phyloP scores from a whole-genome alignment of 2,329 filamentous ascomycete genomes.

The Lasiodiplodia gonubiensis region DNA sequence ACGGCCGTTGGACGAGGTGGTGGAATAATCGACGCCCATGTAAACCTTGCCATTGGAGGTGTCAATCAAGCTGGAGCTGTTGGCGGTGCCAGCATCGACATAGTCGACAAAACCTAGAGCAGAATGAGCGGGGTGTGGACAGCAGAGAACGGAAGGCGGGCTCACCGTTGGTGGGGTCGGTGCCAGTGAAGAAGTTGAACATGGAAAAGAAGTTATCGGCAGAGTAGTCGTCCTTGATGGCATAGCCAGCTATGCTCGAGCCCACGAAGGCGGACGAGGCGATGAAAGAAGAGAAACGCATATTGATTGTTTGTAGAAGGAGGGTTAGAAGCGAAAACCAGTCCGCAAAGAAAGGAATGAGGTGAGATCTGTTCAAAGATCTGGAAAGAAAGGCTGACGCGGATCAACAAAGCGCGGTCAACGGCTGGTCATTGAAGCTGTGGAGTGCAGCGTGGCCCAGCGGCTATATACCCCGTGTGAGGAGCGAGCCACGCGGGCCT shows the following conservation, averaged over 20 bases:
- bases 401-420: constrained; percentile 27
- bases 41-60: constrained; percentile 44
- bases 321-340: constrained; percentile 10
- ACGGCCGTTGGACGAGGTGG: constrained; percentile 47
- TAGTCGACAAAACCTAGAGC: constrained; percentile 47
- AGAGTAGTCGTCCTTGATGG: constrained; percentile 32
- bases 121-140: constrained; percentile 33
- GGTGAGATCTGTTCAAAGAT: not conserved
- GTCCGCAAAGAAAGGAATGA: constrained; percentile 15
- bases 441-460: constrained; percentile 20
- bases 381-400: constrained; percentile 16
- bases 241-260: constrained; percentile 45
- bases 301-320: constrained; percentile 34
- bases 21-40: constrained; percentile 54
- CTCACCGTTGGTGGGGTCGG: constrained; percentile 53
- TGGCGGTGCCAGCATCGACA: constrained; percentile 46
- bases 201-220: constrained; percentile 43
- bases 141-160: constrained; percentile 30
- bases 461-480: constrained; percentile 18
- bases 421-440: constrained; percentile 16
- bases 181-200: constrained; percentile 45
- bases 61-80: constrained; percentile 50
- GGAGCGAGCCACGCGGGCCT: constrained; percentile 1
- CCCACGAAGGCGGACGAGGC: constrained; percentile 42
- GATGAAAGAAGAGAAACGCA: constrained; percentile 45